Percentiles rank a stretch among this genome's conserved stretches.
These are phyloP conservation scores for Curvularia lunata DNA, from an alignment of 2,329 filamentous ascomycete genomes.

Conservation along the genomic window DNA sequence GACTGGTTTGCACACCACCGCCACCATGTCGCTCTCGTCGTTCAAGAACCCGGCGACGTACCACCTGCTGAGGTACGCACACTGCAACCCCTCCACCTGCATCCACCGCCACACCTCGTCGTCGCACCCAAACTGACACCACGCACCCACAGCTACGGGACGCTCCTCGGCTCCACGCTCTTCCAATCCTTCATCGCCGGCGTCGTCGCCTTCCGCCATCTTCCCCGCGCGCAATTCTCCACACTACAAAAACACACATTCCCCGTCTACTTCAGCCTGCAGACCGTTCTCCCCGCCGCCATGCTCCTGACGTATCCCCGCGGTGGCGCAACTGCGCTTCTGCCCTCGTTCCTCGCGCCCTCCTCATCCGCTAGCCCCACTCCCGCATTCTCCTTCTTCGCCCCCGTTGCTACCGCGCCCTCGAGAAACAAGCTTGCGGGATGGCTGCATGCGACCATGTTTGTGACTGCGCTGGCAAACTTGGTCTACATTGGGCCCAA, in stretches of 20 bases:
- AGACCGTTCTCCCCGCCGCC: slow-evolving; percentile 74
- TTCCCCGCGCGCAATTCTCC: slow-evolving; percentile 81
- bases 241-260: slow-evolving; percentile 78
- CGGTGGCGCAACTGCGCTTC: slow-evolving; percentile 20
- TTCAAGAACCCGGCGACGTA: slow-evolving; percentile 73
- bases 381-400: slow-evolving; percentile 3
- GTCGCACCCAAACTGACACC: slow-evolving; percentile 2
- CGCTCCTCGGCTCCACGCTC: slow-evolving; percentile 82
- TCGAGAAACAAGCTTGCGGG: slow-evolving; percentile 29
- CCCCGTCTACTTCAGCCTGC: slow-evolving; percentile 86
- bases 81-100: slow-evolving; percentile 11
- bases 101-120: background rate
- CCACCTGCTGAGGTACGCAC: slow-evolving; percentile 72
- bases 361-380: background rate
- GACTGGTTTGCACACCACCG: background rate
- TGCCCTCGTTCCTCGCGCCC: slow-evolving; percentile 5
- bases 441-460: slow-evolving; percentile 71
- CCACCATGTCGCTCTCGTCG: slow-evolving; percentile 52
- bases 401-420: slow-evolving; percentile 1
- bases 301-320: slow-evolving; percentile 79
- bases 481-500: slow-evolving; percentile 73
- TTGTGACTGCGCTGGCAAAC: slow-evolving; percentile 75
- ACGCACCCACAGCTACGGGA: slow-evolving; percentile 71
- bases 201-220: slow-evolving; percentile 75
- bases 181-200: slow-evolving; percentile 84